These are phyloP conservation scores for Castanospermum australe DNA, from an alignment of 306 rosid species.

Conservation along the genomic window DNA sequence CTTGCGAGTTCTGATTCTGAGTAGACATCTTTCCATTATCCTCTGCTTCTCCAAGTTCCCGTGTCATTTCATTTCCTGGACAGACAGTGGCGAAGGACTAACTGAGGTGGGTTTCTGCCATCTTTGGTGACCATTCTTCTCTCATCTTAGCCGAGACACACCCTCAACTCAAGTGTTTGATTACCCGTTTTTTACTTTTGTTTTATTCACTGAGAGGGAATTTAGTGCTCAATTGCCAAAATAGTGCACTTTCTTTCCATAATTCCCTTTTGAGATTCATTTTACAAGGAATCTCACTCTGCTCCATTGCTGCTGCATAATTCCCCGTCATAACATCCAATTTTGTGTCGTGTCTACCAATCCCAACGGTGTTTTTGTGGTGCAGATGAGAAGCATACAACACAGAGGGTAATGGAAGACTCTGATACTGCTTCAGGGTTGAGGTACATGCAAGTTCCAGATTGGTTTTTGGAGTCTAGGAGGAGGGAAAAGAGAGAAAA, in stretches of 20 bases:
- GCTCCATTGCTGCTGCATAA: background rate
- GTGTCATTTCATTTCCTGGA: background rate
- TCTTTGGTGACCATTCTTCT: background rate
- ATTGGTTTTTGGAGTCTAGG: slow-evolving; percentile 65
- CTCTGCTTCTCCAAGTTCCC: background rate
- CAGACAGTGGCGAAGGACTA: background rate
- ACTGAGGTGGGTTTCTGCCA: slow-evolving; percentile 9
- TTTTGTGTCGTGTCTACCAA: background rate
- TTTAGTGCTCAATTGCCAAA: background rate
- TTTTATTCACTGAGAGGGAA: background rate
- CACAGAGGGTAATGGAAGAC: slow-evolving; percentile 42
- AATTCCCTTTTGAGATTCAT: too few relatives aligned
- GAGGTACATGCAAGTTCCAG: slow-evolving; percentile 56
- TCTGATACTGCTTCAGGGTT: slow-evolving; percentile 49
- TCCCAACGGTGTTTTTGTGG: background rate
- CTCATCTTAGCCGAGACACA: background rate
- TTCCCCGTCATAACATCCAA: background rate
- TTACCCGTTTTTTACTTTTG: background rate
- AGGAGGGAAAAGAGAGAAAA: slow-evolving; percentile 52
- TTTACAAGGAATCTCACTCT: background rate
- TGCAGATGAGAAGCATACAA: slow-evolving; percentile 67
- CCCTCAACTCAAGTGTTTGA: background rate
- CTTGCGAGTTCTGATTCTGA: background rate
- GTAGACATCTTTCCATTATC: slow-evolving; percentile 2
- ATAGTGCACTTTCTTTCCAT: too few relatives aligned